Base-by-base conservation (phyloP, 768 basidiomycete genomes). In the Suillus occidentalis region DNA sequence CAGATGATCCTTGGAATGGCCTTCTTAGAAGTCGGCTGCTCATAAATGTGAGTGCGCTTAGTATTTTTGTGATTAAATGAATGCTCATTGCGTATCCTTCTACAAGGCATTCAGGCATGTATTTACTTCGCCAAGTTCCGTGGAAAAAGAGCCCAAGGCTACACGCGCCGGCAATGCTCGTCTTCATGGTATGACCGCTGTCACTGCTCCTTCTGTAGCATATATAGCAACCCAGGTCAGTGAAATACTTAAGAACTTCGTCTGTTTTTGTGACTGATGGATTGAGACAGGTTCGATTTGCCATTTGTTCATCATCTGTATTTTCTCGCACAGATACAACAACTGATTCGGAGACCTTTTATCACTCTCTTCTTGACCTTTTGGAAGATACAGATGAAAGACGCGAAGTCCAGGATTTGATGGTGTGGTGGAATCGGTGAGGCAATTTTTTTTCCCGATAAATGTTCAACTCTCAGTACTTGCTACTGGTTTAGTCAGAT, bases 81-180 rank as follows among this genome's bases (percentile, higher is more conserved):
- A n/a, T n/a, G n/a, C n/a, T n/a, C n/a, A n/a, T n/a, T n/a, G n/a
- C n/a, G n/a, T n/a, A n/a, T n/a, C n/a, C n/a, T n/a, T n/a, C 6
- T n/a, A 49, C 22, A 39, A 75, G 75, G 73, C 69, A 2, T 73
- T 53, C 45, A 74, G 71, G 47, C 71, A 75, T 61, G 63, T 77
- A 20, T 77, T 77, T 53, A 77, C 71, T 6, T 75, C 70, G 0
- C 73, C 75, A 2, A 75, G 75, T 50, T 75, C 72, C 4, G 72
- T 75, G 8, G 67, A 75, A 37, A 70, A 71, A 45, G 73, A 71
- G 52, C 57, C 62, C n/a, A 73, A 69, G 61, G 74, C 74, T 3
- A 73, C 74, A 4, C 43, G 65, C 37, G 72, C 66, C 3, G 71
- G 72, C 4, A 31, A 31, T 31, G 31, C 31, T 4, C 31, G 31